These are phyloP conservation scores for Aspergillus phoenicis DNA, from an alignment of 2,329 filamentous ascomycete species.

Conservation along the genomic window DNA sequence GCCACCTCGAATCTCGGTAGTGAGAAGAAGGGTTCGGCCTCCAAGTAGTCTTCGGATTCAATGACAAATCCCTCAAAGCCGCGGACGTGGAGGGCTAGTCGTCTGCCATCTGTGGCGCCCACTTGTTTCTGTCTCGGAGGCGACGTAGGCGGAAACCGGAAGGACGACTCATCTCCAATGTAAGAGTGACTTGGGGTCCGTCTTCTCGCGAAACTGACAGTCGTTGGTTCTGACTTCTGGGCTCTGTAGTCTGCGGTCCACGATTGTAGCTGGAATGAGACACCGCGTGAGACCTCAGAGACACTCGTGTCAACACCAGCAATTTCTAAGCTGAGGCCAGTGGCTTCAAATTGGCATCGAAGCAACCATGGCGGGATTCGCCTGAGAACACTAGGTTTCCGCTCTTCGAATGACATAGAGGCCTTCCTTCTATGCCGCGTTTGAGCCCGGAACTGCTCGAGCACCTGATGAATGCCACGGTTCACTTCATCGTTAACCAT, in stretches of 20 bases:
- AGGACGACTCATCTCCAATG: slow-evolving; percentile 65
- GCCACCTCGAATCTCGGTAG: slow-evolving; percentile 86
- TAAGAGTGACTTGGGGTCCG: slow-evolving; percentile 72
- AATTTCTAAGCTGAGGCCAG: slow-evolving; percentile 86
- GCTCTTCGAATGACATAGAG: slow-evolving; percentile 50
- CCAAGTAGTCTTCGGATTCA: slow-evolving; percentile 80
- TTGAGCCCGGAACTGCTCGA: slow-evolving; percentile 75
- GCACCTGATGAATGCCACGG: slow-evolving; percentile 87
- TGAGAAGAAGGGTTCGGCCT: slow-evolving; percentile 81
- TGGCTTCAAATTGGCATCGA: slow-evolving; percentile 80
- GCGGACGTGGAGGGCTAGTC: slow-evolving; percentile 76
- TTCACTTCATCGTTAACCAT: slow-evolving; percentile 91
- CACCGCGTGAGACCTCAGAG: slow-evolving; percentile 76
- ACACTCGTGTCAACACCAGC: slow-evolving; percentile 85
- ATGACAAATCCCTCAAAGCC: slow-evolving; percentile 89
- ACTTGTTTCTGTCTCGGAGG: slow-evolving; percentile 47
- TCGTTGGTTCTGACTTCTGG: slow-evolving; percentile 67
- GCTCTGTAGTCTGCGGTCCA: slow-evolving; percentile 89
- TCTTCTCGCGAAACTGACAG: slow-evolving; percentile 57
- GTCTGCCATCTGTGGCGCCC: slow-evolving; percentile 71
- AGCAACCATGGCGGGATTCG: slow-evolving; percentile 81
- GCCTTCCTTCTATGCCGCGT: slow-evolving; percentile 64
- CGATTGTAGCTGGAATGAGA: slow-evolving; percentile 82
- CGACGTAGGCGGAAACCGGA: slow-evolving; percentile 54
- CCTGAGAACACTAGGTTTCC: slow-evolving; percentile 71